These are phyloP conservation scores for Vitis hybrid DNA, from an alignment of 177 flowering plant species.

Conservation along the genomic window DNA sequence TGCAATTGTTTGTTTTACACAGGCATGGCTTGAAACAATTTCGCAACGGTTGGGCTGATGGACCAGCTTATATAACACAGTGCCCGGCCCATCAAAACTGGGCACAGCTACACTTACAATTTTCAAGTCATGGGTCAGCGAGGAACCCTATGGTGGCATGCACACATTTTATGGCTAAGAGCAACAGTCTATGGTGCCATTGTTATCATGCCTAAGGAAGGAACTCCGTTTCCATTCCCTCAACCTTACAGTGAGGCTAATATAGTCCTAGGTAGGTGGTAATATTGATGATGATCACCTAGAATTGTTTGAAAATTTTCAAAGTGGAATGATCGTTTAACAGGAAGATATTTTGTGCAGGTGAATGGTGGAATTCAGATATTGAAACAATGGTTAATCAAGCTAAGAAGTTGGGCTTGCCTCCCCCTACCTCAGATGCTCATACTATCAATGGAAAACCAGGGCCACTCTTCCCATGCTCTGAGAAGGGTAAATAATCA, in stretches of 20 bases:
- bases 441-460: no score
- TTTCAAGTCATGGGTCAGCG: no score
- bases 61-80: conserved; percentile 7
- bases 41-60: conserved; percentile 11
- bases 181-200: conserved; percentile 11
- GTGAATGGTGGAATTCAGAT: conserved; percentile 3
- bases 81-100: conserved; percentile 9
- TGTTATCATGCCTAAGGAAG: background rate
- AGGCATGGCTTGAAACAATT: conserved; percentile 14
- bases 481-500: no score
- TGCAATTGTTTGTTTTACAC: background rate
- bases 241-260: no score
- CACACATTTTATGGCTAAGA: background rate
- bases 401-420: background rate
- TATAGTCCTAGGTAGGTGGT: no score
- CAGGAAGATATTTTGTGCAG: background rate
- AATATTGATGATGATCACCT: no score
- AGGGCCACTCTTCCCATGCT: no score
- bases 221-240: no score
- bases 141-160: no score
- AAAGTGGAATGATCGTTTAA: no score
- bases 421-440: no score
- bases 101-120: background rate
- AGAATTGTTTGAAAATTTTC: no score
- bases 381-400: conserved; percentile 12